Conservation (phyloP, 2,329 filamentous ascomycete species). For the Graphilbum fragrans region DNA sequence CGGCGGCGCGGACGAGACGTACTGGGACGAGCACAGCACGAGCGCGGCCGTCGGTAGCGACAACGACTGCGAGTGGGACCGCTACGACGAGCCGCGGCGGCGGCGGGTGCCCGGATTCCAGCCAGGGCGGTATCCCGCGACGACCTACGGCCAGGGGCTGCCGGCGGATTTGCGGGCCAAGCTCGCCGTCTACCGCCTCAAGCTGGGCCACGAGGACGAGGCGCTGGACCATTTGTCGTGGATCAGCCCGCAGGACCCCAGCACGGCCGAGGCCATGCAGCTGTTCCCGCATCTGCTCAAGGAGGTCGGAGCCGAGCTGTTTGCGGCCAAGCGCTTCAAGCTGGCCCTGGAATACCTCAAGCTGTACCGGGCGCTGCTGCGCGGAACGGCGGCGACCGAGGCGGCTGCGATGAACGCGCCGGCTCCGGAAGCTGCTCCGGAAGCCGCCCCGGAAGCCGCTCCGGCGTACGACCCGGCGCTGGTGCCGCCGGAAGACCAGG, state of each 20-base stretch:
- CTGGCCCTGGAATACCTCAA: constrained; percentile 45
- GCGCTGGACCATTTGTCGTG: constrained; percentile 54
- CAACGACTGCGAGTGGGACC: constrained; percentile 87
- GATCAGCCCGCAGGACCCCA: constrained; percentile 51
- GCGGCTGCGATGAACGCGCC: not conserved
- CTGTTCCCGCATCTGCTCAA: constrained; percentile 72
- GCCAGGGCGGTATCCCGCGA: constrained; percentile 35
- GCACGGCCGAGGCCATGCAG: constrained; percentile 36
- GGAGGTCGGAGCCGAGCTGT: constrained; percentile 43
- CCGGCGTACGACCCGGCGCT: not conserved
- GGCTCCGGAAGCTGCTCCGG: not conserved
- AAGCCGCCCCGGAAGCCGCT: not conserved
- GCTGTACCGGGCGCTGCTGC: constrained; percentile 35
- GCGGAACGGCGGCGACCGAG: constrained; percentile 15
- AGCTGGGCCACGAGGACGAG: constrained; percentile 55
- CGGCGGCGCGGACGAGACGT: constrained; percentile 43
- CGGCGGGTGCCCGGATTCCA: constrained; percentile 47
- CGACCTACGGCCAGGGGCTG: constrained; percentile 59
- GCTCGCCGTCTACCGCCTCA: constrained; percentile 71
- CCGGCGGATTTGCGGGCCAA: constrained; percentile 76
- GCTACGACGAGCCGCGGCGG: constrained; percentile 53
- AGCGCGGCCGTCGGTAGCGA: constrained; percentile 29
- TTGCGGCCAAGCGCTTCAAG: constrained; percentile 19
- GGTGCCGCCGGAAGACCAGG: not conserved
- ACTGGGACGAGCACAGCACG: constrained; percentile 59